Base-by-base conservation (phyloP, 164 flowering plant species). In the Chloranthus sessilifolius region DNA sequence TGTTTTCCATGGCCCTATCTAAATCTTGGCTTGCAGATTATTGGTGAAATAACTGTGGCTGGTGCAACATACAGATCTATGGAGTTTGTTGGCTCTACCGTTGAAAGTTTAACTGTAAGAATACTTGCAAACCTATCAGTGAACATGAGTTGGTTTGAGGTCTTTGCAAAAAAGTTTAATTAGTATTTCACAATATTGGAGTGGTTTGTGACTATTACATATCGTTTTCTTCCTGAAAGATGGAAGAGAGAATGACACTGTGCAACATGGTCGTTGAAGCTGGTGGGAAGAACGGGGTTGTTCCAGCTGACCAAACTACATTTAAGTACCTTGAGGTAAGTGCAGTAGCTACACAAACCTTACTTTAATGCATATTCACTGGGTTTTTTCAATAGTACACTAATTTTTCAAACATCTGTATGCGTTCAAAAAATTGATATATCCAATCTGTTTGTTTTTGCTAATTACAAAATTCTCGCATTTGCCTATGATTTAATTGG, bases 221-320 rank as follows among this genome's bases (percentile, higher is more conserved):
- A 26, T 24, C 31, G 46, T 15, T 50, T 5, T 68, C 29, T 31
- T 23, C 38, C 50, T 50, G 55, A 48, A 46, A 94, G 99, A 94
- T 94, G 96, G 99, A 94, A 72, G 99, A 94, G 52, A 75, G 99
- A 53, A 94, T 94, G 99, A 94, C 99, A 35, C 71, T 94, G n/a
- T 94, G 99, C 82, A 94, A 87, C 79, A 94, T 94, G 99, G 99
- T 94, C 47, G 76, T 89, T 56, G 99, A 94, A 77, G 99, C 99
- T 70, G 99, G 99, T 23, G 99, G 97, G 29, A 94, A 94, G 67
- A 94, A 94, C 71, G 99, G 97, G 60, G 76, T 94, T 59, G 77
- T 94, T 17, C 99, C 96, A 44, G 85, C 90, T 65, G 99, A 94
- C 68, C 66, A 66, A 56, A 89, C 95, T 17, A 94, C 99, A 19